phyloP scores from a whole-genome alignment of 2,329 filamentous ascomycete genomes.

The Verticillium nubilum region DNA sequence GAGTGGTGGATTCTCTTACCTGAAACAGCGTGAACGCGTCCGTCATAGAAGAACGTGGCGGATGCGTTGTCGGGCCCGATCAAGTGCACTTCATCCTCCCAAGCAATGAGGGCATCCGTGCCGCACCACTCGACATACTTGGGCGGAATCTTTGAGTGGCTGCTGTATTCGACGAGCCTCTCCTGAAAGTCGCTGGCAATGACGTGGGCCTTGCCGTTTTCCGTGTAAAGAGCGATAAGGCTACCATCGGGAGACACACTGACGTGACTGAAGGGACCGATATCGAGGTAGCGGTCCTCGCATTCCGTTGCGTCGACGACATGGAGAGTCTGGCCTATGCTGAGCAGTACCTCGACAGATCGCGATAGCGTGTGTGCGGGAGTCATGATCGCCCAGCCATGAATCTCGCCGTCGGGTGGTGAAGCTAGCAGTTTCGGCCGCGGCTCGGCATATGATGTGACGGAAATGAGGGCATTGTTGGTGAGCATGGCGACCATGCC shows the following conservation, averaged over 20 bases:
- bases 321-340: constrained; percentile 77
- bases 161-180: constrained; percentile 86
- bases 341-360: constrained; percentile 87
- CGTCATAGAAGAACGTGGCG: constrained; percentile 81
- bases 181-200: constrained; percentile 94
- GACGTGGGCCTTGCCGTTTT: constrained; percentile 81
- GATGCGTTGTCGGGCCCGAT: constrained; percentile 79
- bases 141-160: constrained; percentile 76
- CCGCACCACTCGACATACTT: constrained; percentile 95
- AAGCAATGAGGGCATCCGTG: constrained; percentile 88
- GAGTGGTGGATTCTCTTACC: constrained; percentile 45
- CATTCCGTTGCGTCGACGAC: constrained; percentile 84
- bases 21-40: constrained; percentile 80
- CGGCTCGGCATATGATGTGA: constrained; percentile 87
- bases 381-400: constrained; percentile 85
- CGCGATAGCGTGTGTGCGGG: constrained; percentile 84
- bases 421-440: constrained; percentile 76
- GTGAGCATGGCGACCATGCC: constrained; percentile 90
- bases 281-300: constrained; percentile 85
- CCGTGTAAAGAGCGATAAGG: constrained; percentile 81
- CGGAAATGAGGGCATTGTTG: constrained; percentile 81
- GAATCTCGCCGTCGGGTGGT: constrained; percentile 71
- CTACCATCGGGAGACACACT: constrained; percentile 87
- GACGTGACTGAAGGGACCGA: constrained; percentile 88
- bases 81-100: constrained; percentile 96